Evolutionary conservation across 768 basidiomycete species (phyloP), one percentile per base, ranked within the genome.

Genomic region (Roridomyces roridus): DNA sequence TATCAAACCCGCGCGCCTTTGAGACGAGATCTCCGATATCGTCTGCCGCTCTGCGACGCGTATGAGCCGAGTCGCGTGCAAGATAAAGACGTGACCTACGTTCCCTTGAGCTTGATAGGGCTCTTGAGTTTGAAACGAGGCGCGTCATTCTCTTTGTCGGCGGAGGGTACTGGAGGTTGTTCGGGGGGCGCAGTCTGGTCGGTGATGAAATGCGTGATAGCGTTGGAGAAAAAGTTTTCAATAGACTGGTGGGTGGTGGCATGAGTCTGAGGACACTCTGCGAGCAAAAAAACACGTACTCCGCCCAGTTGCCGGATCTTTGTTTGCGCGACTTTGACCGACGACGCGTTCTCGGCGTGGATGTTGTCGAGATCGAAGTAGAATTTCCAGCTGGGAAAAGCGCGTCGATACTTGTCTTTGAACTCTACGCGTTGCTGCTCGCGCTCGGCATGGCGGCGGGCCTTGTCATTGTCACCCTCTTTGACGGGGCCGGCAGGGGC

Each of bases 141-240:
- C 53, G 40, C 59, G 56, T 70, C 68, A 66, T 92, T 92, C 70
- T 92, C 91, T 70, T 92, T 91, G 69, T 89, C 84, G 6, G 75
- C 72, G 54, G 57, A 54, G 59, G 51, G 67, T 55, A 56, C 72
- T 73, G 18, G 77, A 73, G 24, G 61, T 50, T 43, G 53, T 50
- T 72, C 57, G 45, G 70, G 51, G 37, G 78, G 72, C 47, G 72
- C 59, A 29, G 75, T 68, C 51, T 79, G 78, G 65, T 89, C 82
- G 49, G 90, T 91, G 68, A 96, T 87, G 60, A 98, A 80, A 74
- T 98, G 96, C 0, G 94, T 95, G 23, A 96, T 85, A 44, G 85
- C 81, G 44, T 81, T 86, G 26, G 91, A 92, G 72, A 98, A 96
- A 80, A 97, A 97, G 58, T 87, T 83, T 46, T 96, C 93, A 52